Evolutionary conservation across 306 rosid genomes (phyloP).

Genomic region (Malus asiatica): DNA sequence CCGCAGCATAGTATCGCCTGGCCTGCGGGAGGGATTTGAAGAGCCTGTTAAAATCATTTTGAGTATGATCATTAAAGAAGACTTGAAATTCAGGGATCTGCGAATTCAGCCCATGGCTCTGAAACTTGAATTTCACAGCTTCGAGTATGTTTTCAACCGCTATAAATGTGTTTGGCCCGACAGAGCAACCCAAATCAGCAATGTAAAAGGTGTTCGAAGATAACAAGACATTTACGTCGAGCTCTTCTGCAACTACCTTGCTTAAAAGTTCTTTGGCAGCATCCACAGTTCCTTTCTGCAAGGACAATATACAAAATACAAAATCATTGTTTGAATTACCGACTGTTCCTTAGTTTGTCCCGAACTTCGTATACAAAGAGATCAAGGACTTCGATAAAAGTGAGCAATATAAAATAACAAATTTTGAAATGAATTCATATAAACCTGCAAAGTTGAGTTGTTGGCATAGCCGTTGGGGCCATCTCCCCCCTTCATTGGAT

Average conservation of each 20-base stretch:
- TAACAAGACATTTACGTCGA: neutral
- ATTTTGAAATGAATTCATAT: neutral
- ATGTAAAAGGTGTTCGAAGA: slow-evolving; percentile 3
- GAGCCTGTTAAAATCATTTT: slow-evolving; percentile 38
- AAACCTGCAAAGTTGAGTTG: slow-evolving; percentile 30
- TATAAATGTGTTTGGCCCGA: slow-evolving; percentile 30
- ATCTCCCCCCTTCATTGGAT: slow-evolving; percentile 35
- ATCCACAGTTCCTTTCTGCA: neutral
- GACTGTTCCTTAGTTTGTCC: too few relatives aligned
- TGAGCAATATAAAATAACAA: too few relatives aligned
- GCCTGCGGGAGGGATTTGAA: slow-evolving; percentile 17
- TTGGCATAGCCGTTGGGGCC: slow-evolving; percentile 37
- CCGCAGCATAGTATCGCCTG: slow-evolving; percentile 15
- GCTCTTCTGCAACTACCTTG: slow-evolving; percentile 14
- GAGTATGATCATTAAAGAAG: slow-evolving; percentile 27
- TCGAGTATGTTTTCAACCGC: slow-evolving; percentile 23
- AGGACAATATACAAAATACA: too few relatives aligned
- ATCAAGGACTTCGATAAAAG: too few relatives aligned
- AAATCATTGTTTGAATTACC: too few relatives aligned
- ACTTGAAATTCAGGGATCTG: slow-evolving; percentile 17
- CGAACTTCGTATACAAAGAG: too few relatives aligned
- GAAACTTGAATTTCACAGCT: slow-evolving; percentile 10
- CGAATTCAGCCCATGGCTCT: neutral
- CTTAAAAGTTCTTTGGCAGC: neutral
- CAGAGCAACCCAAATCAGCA: slow-evolving; percentile 39